phyloP scores from a whole-genome alignment of 257 asterid species.

The Solanum sejunctum region DNA sequence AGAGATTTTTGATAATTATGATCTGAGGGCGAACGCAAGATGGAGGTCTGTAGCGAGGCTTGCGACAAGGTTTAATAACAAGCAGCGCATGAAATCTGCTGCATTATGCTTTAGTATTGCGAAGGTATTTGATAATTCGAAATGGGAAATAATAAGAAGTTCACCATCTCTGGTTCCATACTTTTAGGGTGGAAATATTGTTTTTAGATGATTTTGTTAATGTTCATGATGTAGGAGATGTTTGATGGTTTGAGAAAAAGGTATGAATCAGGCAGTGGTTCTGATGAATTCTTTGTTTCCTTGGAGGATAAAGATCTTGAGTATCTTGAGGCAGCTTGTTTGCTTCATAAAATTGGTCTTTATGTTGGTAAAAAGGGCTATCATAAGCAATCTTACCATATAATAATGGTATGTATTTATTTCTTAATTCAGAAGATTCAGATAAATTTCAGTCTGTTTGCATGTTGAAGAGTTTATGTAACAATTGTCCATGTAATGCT shows the following conservation, averaged over 20 bases:
- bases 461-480: neutral
- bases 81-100: conserved; percentile 57
- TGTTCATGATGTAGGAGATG: conserved; percentile 39
- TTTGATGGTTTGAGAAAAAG: conserved; percentile 43
- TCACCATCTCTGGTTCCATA: neutral
- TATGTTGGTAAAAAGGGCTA: conserved; percentile 65
- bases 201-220: neutral
- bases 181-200: neutral
- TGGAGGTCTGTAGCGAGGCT: conserved; percentile 60
- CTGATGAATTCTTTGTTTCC: conserved; percentile 8
- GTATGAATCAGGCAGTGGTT: conserved; percentile 6
- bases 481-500: neutral
- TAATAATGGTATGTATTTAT: conserved; percentile 33
- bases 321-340: conserved; percentile 78
- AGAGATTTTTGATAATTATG: conserved; percentile 22
- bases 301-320: conserved; percentile 59
- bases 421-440: neutral
- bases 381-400: conserved; percentile 51
- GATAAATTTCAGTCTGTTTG: neutral
- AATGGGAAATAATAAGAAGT: neutral
- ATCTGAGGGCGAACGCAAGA: conserved; percentile 49
- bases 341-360: conserved; percentile 67
- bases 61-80: conserved; percentile 42
- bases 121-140: conserved; percentile 25
- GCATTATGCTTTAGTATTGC: conserved; percentile 38